phyloP scores from a whole-genome alignment of 768 basidiomycete genomes.

The Filobasidium floriforme region DNA sequence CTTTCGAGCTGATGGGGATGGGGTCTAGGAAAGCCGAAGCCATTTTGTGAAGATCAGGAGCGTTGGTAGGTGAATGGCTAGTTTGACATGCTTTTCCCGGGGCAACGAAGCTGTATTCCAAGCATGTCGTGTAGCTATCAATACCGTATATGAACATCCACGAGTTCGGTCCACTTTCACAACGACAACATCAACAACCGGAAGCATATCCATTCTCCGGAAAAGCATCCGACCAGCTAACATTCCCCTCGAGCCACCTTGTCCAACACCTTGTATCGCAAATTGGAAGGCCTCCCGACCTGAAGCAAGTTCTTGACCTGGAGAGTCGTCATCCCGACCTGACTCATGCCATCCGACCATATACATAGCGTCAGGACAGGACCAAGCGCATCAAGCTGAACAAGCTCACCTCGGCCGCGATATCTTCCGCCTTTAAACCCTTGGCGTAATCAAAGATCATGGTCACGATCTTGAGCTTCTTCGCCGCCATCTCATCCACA shows the following conservation, averaged over 20 bases:
- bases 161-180: background rate
- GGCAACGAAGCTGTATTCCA: too few species aligned
- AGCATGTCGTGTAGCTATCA: background rate
- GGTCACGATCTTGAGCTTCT: background rate
- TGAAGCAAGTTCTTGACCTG: slow-evolving; percentile 7
- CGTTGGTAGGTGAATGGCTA: too few species aligned
- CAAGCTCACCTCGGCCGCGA: slow-evolving; percentile 5
- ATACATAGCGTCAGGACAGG: background rate
- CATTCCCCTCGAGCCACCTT: slow-evolving; percentile 2
- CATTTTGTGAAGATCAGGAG: slow-evolving; percentile 4
- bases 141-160: background rate
- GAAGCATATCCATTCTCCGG: background rate
- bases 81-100: background rate
- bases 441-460: background rate
- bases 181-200: background rate
- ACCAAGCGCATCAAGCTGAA: background rate
- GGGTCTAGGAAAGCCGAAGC: slow-evolving; percentile 12
- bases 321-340: slow-evolving; percentile 5
- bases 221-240: background rate
- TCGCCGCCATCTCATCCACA: background rate
- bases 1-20: slow-evolving; percentile 4
- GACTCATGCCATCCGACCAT: background rate
- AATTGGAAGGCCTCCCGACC: background rate
- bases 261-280: slow-evolving; percentile 6
- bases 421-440: slow-evolving; percentile 5